Evolutionary conservation across 345 rosid species (phyloP).

Genomic region (Hibiscus mutabilis): DNA sequence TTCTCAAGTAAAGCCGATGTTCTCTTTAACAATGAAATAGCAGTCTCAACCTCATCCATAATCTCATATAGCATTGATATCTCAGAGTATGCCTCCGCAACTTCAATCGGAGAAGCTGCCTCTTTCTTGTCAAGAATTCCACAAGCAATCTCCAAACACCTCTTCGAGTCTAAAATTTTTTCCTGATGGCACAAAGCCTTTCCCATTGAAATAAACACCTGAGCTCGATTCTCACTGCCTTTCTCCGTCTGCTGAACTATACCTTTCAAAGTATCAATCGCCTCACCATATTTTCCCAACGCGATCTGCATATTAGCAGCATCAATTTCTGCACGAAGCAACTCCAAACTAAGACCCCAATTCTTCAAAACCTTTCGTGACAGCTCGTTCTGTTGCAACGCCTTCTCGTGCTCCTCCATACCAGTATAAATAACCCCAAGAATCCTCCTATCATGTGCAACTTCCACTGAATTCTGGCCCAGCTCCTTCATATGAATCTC

Average conservation of each 20-base stretch:
- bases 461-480: constrained; percentile 77
- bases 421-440: constrained; percentile 89
- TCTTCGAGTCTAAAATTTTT: constrained; percentile 59
- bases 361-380: constrained; percentile 68
- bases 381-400: constrained; percentile 72
- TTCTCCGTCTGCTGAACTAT: constrained; percentile 62
- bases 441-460: constrained; percentile 74
- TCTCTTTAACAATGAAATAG: constrained; percentile 68
- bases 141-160: constrained; percentile 72
- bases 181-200: constrained; percentile 68
- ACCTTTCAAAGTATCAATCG: constrained; percentile 53
- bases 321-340: constrained; percentile 73
- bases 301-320: constrained; percentile 92
- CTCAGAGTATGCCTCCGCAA: constrained; percentile 88
- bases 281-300: constrained; percentile 68
- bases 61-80: constrained; percentile 84
- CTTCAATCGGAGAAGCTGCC: constrained; percentile 52
- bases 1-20: constrained; percentile 69
- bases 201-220: constrained; percentile 75
- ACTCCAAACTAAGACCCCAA: constrained; percentile 71
- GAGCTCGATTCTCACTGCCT: constrained; percentile 65
- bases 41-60: constrained; percentile 76
- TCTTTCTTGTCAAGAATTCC: constrained; percentile 80
- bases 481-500: constrained; percentile 66
- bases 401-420: constrained; percentile 79